A percentile compares a stretch with the other conserved stretches of the same genome.
phyloP scores from a whole-genome alignment of 2,329 filamentous ascomycete species.

The Parasarocladium wereldwijsianum region DNA sequence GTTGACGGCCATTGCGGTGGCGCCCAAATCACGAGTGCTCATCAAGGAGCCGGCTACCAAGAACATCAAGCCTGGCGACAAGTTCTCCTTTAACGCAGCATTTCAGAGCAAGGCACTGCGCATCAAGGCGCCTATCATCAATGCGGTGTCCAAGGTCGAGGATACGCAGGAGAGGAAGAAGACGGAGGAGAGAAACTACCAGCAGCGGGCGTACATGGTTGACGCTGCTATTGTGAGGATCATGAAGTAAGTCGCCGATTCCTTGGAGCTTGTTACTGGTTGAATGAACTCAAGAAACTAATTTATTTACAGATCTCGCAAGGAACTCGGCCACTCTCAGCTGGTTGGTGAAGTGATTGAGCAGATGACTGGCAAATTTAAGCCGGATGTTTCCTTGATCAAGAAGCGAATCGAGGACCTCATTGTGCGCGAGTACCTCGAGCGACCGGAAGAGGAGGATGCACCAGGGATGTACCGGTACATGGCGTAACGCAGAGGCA shows the following conservation, averaged over 20 bases:
- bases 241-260: conserved; percentile 58
- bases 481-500: conserved; percentile 43
- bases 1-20: conserved; percentile 67
- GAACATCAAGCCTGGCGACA: conserved; percentile 60
- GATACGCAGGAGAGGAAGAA: conserved; percentile 51
- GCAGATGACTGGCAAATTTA: conserved; percentile 56
- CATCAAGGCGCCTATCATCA: conserved; percentile 80
- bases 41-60: conserved; percentile 70
- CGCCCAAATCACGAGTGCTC: conserved; percentile 69
- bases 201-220: conserved; percentile 54
- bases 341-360: conserved; percentile 58
- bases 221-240: conserved; percentile 69
- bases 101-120: conserved; percentile 75
- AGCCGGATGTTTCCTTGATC: conserved; percentile 61
- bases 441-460: conserved; percentile 52
- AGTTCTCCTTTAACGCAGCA: conserved; percentile 66
- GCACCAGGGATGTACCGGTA: conserved; percentile 54
- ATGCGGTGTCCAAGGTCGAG: conserved; percentile 71
- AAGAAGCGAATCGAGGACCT: conserved; percentile 71
- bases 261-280: not conserved
- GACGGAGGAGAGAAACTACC: conserved; percentile 63
- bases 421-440: conserved; percentile 64
- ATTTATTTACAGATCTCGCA: conserved; percentile 49
- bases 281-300: not conserved
- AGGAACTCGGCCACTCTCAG: conserved; percentile 52